These are phyloP conservation scores for Boletus albobrunnescens DNA, from an alignment of 1,284 basidiomycete species.

Conservation along the genomic window DNA sequence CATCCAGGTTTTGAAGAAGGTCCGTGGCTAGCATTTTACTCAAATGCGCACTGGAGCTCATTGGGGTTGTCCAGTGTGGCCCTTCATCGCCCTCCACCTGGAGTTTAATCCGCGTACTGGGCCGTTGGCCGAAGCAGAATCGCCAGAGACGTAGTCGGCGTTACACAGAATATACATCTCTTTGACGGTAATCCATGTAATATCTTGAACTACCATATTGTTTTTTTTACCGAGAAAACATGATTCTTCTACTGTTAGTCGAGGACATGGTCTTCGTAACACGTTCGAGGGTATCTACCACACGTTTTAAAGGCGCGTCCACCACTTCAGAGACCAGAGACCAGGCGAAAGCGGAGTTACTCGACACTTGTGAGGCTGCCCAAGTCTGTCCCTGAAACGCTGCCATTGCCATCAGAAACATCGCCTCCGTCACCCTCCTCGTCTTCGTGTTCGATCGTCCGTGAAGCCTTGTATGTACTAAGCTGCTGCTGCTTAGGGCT, in stretches of 20 bases:
- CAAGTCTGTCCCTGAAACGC: conserved; percentile 46
- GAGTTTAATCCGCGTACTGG: conserved; percentile 49
- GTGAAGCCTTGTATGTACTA: conserved; percentile 26
- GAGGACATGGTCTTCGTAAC: conserved; percentile 2
- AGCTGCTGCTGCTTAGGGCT: conserved; percentile 25
- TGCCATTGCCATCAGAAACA: conserved; percentile 33
- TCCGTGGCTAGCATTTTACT: conserved; percentile 24
- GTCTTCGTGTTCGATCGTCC: conserved; percentile 13
- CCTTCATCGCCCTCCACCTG: conserved; percentile 59
- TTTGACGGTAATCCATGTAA: conserved; percentile 2
- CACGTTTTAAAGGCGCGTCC: conserved; percentile 2
- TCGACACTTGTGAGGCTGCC: conserved; percentile 61
- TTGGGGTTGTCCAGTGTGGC: conserved; percentile 53
- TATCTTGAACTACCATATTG: conserved; percentile 10
- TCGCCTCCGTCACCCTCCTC: conserved; percentile 20
- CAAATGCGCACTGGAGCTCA: conserved; percentile 2
- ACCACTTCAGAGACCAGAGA: conserved; percentile 3
- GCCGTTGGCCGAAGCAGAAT: conserved; percentile 18
- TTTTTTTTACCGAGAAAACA: background rate
- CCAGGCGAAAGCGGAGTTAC: conserved; percentile 23
- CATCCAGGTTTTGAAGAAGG: conserved; percentile 84
- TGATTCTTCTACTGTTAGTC: background rate
- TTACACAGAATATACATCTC: conserved; percentile 1
- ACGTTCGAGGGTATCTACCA: conserved; percentile 1
- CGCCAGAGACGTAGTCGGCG: conserved; percentile 15